Base-by-base conservation (phyloP, 768 basidiomycete species). In the Panaeolus papilionaceus region DNA sequence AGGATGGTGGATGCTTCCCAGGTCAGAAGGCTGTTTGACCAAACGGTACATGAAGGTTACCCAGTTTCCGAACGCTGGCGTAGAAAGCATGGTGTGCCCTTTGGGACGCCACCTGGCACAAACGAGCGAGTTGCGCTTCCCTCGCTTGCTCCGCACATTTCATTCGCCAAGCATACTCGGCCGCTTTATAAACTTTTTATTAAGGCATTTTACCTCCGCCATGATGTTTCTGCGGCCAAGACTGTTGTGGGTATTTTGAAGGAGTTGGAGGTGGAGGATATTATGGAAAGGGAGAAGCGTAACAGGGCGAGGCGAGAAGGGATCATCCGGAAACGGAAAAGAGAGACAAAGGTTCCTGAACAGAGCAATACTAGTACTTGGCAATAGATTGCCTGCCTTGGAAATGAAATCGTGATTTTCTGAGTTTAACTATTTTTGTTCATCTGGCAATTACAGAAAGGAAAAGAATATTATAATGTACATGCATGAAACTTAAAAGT, bases 151-250 rank as follows among this genome's bases (percentile, higher is more conserved):
- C 65, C 80, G 45, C 77, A 78, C 23, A 80, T 90, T 65, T 86
- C 84, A 3, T 90, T 88, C 64, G 79, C 81, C 66, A 81, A 78
- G 66, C 90, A 93, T 73, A 82, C 88, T n/a, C 79, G 81, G 66
- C 92, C 92, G 47, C 72, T 94, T 76, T 90, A 89, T 76, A 89
- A 84, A 80, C 88, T 88, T 86, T 89, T 94, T 76, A 86, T 91
- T 72, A 88, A 84, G 71, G 88, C 87, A 14, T 84, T 93, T 69
- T 84, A 86, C 74, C 63, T 80, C 47, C 78, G 87, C 37, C 83
- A 83, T 23, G 92, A 94, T 74, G 68, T 73, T 7, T 75, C 74
- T 11, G 88, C 87, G 45, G 90, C 88, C 28, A 79, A 82, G 73
- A 81, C 69, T 51, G 82, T 91, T 23, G 71, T 89, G 26, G 85